Percentiles rank a stretch among this genome's conserved stretches.
These are phyloP conservation scores for Gnomoniopsis smithogilvyi DNA, from an alignment of 2,329 filamentous ascomycete genomes.

Conservation along the genomic window DNA sequence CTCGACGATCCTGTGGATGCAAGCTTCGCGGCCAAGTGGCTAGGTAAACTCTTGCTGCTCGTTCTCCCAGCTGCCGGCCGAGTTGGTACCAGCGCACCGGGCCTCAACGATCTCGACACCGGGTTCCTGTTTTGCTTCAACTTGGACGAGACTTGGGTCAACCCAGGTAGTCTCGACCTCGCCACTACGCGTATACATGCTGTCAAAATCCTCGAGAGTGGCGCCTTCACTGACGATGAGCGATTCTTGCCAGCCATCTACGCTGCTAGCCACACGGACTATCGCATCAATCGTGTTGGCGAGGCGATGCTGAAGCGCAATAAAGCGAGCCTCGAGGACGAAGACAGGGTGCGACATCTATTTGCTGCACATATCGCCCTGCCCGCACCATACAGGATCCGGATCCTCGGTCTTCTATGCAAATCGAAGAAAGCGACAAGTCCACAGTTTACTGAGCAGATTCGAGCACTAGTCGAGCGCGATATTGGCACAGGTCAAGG, in stretches of 20 bases:
- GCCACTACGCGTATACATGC: conserved; percentile 67
- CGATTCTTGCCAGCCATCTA: conserved; percentile 81
- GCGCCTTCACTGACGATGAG: conserved; percentile 79
- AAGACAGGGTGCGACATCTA: conserved; percentile 58
- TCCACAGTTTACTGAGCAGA: conserved; percentile 57
- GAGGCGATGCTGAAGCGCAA: conserved; percentile 86
- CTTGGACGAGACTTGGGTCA: conserved; percentile 52
- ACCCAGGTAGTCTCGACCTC: conserved; percentile 62
- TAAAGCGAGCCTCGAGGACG: conserved; percentile 69
- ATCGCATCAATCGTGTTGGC: conserved; percentile 75
- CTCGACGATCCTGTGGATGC: conserved; percentile 68
- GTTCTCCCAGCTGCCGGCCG: conserved; percentile 38
- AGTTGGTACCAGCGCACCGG: background rate
- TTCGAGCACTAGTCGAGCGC: conserved; percentile 68
- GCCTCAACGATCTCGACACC: conserved; percentile 42
- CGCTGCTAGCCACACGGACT: conserved; percentile 79
- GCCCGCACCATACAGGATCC: conserved; percentile 70
- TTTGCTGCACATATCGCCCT: conserved; percentile 72
- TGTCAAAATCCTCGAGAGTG: conserved; percentile 73
- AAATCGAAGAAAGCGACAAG: conserved; percentile 71
- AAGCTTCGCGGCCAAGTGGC: conserved; percentile 67
- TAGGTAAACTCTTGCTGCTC: conserved; percentile 72
- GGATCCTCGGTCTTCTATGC: conserved; percentile 70
- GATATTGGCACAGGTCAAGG: conserved; percentile 40
- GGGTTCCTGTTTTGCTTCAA: conserved; percentile 67